These are phyloP conservation scores for Echinosophora koreensis DNA, from an alignment of 306 rosid species.

Conservation along the genomic window DNA sequence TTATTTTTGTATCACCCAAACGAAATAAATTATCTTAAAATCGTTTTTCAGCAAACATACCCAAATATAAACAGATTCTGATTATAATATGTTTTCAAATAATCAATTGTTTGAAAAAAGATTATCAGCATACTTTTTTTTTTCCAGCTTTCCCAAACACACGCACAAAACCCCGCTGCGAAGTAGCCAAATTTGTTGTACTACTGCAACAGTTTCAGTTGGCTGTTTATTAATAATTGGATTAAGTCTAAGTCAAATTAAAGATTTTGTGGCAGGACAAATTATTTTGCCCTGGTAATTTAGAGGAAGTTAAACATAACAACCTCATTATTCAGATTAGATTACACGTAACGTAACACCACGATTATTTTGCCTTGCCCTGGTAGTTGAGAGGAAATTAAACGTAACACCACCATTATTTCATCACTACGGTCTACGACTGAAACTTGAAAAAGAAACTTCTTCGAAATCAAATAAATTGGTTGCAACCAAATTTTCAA, in stretches of 20 bases:
- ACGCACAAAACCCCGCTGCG: too few relatives aligned
- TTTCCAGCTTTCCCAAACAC: too few relatives aligned
- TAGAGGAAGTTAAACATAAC: not conserved
- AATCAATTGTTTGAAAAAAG: too few relatives aligned
- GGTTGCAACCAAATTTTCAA: constrained; percentile 43
- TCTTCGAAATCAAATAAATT: constrained; percentile 15
- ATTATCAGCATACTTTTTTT: too few relatives aligned
- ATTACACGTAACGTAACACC: not conserved
- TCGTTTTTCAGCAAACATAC: too few relatives aligned
- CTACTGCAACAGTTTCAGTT: too few relatives aligned
- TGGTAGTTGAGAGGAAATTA: not conserved
- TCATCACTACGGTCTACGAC: constrained; percentile 19
- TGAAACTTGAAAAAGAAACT: constrained; percentile 30
- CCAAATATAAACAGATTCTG: too few relatives aligned
- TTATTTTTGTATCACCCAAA: too few relatives aligned
- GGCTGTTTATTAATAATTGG: not conserved
- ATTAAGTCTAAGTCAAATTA: not conserved
- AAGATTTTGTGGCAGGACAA: not conserved
- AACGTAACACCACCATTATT: constrained; percentile 12
- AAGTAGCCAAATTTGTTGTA: too few relatives aligned
- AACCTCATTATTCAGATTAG: not conserved
- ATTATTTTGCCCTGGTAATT: not conserved
- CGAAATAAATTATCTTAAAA: too few relatives aligned
- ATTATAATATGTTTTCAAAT: too few relatives aligned
- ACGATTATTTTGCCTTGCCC: not conserved